A percentile compares a stretch with the other conserved stretches of the same genome.
These are phyloP conservation scores for Acer saccharum DNA, from an alignment of 345 rosid species.

Conservation along the genomic window DNA sequence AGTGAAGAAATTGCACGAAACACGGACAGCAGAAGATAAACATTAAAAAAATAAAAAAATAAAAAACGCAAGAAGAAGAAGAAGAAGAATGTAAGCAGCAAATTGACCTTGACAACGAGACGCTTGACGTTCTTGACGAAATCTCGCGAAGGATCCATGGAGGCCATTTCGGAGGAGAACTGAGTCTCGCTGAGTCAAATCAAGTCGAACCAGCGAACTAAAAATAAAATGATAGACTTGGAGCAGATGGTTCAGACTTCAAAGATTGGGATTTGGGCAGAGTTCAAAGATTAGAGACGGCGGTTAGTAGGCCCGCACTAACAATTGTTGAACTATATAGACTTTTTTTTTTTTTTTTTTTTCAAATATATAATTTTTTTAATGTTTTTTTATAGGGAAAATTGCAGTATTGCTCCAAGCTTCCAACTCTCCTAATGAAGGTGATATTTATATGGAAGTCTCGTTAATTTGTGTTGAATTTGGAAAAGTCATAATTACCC, in stretches of 20 bases:
- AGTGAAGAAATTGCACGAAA: neutral
- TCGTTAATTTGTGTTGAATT: too few relatives aligned
- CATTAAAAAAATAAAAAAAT: too few relatives aligned
- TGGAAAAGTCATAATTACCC: too few relatives aligned
- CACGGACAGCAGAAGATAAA: neutral
- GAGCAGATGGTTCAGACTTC: neutral
- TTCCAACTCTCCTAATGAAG: too few relatives aligned
- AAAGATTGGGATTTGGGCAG: neutral
- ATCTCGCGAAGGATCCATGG: constrained; percentile 40
- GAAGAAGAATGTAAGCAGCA: neutral
- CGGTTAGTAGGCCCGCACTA: constrained; percentile 12
- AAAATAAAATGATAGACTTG: neutral
- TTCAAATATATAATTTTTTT: too few relatives aligned
- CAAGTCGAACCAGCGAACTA: neutral
- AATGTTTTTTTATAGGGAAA: neutral
- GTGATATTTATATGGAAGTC: too few relatives aligned
- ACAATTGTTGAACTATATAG: neutral
- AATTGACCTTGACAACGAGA: constrained; percentile 44
- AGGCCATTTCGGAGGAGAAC: neutral
- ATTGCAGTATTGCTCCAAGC: too few relatives aligned
- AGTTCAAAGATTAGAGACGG: constrained; percentile 3
- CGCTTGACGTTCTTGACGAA: constrained; percentile 55
- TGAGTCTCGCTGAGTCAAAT: constrained; percentile 3
- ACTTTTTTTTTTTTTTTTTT: too few relatives aligned
- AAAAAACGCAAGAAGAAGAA: too few relatives aligned